Percentiles rank a stretch among this genome's conserved stretches.
Evolutionary conservation across 495 filamentous ascomycete species (phyloP).

Genomic region (Pyrenula massariospora): DNA sequence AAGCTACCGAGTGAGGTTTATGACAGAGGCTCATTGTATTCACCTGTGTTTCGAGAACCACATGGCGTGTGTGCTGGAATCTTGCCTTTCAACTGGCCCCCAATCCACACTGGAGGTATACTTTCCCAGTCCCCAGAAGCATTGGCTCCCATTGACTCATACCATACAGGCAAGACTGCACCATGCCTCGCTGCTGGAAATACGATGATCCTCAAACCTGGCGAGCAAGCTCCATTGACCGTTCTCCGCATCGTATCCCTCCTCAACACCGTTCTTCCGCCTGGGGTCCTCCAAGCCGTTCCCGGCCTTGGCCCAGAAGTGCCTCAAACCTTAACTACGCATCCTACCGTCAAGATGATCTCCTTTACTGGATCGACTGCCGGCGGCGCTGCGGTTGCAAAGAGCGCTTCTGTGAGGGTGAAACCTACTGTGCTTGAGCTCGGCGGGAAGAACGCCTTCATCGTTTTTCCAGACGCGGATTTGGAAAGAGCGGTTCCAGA

Average conservation of each 20-base stretch:
- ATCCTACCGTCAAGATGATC: constrained; percentile 9
- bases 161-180: constrained; percentile 26
- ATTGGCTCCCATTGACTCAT: no score
- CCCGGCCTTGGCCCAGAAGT: constrained; percentile 4
- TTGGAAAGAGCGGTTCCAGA: constrained; percentile 43
- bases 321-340: constrained; percentile 3
- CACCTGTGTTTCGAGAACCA: constrained; percentile 8
- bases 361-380: constrained; percentile 5
- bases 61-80: constrained; percentile 13
- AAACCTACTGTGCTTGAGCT: constrained; percentile 5
- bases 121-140: no score
- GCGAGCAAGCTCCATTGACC: constrained; percentile 35
- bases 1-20: constrained; percentile 11
- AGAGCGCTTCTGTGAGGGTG: not conserved
- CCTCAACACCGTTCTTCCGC: constrained; percentile 1
- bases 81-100: constrained; percentile 9
- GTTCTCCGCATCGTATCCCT: not conserved
- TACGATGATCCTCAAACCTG: constrained; percentile 40
- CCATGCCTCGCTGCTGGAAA: constrained; percentile 41
- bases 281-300: constrained; percentile 5
- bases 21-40: constrained; percentile 8
- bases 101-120: constrained; percentile 18
- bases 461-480: constrained; percentile 44
- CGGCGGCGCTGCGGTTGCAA: constrained; percentile 1
- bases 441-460: constrained; percentile 31